Evolutionary conservation across 768 basidiomycete genomes (phyloP).

Genomic region (Mycena venus): DNA sequence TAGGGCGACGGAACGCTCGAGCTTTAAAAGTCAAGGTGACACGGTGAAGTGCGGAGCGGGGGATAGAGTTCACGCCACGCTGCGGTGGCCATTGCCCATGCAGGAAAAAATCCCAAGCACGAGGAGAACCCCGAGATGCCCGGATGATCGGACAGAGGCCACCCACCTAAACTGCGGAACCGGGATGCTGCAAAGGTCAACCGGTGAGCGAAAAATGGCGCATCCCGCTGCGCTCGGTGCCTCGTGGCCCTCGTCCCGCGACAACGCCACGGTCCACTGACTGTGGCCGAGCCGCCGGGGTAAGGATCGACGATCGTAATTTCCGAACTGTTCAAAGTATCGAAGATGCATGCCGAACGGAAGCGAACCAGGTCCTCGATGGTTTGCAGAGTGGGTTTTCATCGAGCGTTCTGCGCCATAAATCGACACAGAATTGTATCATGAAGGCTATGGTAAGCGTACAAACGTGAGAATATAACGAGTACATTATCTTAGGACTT

Average conservation of each 20-base stretch:
- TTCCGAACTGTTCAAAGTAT: not conserved
- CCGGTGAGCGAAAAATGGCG: not conserved
- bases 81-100: not conserved
- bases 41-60: not conserved
- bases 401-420: constrained; percentile 5
- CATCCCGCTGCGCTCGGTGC: constrained; percentile 7
- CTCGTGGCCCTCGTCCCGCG: constrained; percentile 5
- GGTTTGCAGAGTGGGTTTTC: constrained; percentile 9
- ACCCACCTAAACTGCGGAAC: not conserved
- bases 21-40: constrained; percentile 6
- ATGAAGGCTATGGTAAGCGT: not conserved
- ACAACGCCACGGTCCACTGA: not conserved
- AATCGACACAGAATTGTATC: not conserved
- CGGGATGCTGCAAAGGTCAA: not conserved
- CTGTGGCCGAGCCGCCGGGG: not conserved
- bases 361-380: constrained; percentile 12
- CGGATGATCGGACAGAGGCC: not conserved
- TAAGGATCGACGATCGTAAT: constrained; percentile 13
- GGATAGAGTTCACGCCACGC: not conserved
- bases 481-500: constrained; percentile 36
- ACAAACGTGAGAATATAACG: not conserved
- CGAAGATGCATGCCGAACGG: not conserved
- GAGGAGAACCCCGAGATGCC: not conserved
- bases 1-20: constrained; percentile 3
- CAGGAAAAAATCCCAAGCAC: not conserved